A percentile compares a stretch with the other conserved stretches of the same genome.
Evolutionary conservation across 106 monocot species (phyloP).

Genomic region (Apostasia ramifera): DNA sequence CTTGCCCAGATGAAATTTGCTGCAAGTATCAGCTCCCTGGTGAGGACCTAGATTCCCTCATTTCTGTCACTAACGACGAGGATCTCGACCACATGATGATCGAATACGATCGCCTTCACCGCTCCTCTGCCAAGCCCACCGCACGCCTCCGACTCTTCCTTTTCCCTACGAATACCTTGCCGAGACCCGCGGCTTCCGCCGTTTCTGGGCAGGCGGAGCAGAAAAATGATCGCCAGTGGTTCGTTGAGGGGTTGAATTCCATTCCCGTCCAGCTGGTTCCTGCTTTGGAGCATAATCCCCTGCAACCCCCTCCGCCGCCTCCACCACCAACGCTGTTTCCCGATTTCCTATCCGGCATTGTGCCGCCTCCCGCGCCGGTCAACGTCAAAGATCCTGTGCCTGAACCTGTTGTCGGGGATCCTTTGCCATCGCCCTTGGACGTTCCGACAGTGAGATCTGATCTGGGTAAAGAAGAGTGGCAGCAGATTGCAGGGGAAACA

Average conservation of each 20-base stretch:
- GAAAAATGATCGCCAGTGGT: slow-evolving; percentile 43
- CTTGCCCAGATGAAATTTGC: slow-evolving; percentile 28
- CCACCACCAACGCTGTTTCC: slow-evolving; percentile 3
- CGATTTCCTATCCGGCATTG: slow-evolving; percentile 56
- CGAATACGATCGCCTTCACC: background rate
- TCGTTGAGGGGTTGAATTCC: slow-evolving; percentile 22
- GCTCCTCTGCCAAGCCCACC: slow-evolving; percentile 1
- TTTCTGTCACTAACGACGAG: background rate
- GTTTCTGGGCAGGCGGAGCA: slow-evolving; percentile 7
- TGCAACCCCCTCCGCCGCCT: too few relatives aligned
- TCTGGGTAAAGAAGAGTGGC: slow-evolving; percentile 3
- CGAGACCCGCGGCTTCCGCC: slow-evolving; percentile 6
- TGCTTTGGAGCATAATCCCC: background rate
- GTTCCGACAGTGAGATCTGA: background rate
- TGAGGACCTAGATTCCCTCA: background rate
- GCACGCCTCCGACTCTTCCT: slow-evolving; percentile 51
- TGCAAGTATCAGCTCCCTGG: slow-evolving; percentile 12
- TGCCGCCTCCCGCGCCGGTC: slow-evolving; percentile 29
- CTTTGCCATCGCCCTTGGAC: background rate
- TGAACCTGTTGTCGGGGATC: background rate
- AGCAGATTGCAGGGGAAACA: slow-evolving; percentile 10
- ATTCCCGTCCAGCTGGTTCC: background rate
- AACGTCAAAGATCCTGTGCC: slow-evolving; percentile 29
- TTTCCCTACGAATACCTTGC: slow-evolving; percentile 17
- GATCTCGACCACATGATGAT: background rate